Evolutionary conservation across 768 basidiomycete species (phyloP).

Genomic region (Podaxis sp.): DNA sequence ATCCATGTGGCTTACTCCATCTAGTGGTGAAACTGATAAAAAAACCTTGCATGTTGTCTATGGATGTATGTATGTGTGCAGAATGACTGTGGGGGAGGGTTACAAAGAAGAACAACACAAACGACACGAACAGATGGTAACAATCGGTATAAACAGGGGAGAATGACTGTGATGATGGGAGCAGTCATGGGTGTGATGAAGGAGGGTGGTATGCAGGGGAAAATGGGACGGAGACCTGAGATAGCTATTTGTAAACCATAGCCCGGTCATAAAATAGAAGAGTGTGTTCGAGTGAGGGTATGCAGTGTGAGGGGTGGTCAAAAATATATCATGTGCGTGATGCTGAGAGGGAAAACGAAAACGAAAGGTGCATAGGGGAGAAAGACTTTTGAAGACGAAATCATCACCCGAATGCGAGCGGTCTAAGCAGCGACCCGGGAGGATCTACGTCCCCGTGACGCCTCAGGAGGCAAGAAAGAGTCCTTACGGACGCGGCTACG

Average conservation of each 20-base stretch:
- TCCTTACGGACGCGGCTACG: conserved; percentile 12
- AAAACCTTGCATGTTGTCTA: conserved; percentile 16
- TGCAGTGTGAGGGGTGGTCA: not conserved
- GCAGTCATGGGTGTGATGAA: not conserved
- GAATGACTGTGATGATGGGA: conserved; percentile 8
- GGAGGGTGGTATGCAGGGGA: not conserved
- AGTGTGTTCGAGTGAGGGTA: not conserved
- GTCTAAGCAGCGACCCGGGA: conserved; percentile 9
- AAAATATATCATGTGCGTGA: conserved; percentile 6
- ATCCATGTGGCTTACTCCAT: not conserved
- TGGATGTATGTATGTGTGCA: conserved; percentile 12
- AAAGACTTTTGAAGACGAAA: conserved; percentile 1
- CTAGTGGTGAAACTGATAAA: not conserved
- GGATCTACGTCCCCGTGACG: conserved; percentile 8
- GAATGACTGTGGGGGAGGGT: not conserved
- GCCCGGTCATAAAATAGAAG: conserved; percentile 6
- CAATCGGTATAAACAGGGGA: not conserved
- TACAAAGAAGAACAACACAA: conserved; percentile 1
- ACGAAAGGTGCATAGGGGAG: not conserved
- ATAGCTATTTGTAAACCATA: not conserved
- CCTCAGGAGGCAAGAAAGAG: not conserved
- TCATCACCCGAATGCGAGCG: not conserved
- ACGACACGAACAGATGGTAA: not conserved
- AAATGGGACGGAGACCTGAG: conserved; percentile 1
- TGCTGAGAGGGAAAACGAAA: not conserved